phyloP scores from a whole-genome alignment of 371 early-diverging fungal genomes.

The Saksenaea oblongispora region DNA sequence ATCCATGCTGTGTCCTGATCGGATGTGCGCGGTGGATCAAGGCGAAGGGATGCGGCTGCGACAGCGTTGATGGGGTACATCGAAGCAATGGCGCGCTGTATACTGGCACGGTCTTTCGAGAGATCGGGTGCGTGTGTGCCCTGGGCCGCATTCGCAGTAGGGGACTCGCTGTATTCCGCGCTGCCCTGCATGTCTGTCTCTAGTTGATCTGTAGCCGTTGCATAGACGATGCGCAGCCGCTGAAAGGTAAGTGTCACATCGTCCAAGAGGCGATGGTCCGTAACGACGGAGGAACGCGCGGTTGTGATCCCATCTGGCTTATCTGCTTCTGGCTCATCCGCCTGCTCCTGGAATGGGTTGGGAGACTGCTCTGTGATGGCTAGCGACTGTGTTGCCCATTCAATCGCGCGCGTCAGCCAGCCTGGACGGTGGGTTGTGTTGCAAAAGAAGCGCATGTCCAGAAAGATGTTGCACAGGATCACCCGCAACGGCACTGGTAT shows the following conservation, averaged over 20 bases:
- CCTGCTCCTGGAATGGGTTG: conserved; percentile 2
- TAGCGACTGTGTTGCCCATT: conserved; percentile 51
- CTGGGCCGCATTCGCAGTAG: not conserved
- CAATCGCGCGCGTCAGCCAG: conserved; percentile 59
- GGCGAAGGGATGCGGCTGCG: conserved; percentile 20
- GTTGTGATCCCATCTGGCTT: not conserved
- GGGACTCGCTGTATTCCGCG: conserved; percentile 6
- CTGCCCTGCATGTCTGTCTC: conserved; percentile 18
- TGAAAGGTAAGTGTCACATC: conserved; percentile 45
- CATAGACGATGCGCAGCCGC: conserved; percentile 35
- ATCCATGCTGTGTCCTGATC: conserved; percentile 11
- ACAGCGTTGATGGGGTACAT: conserved; percentile 23
- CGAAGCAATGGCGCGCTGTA: conserved; percentile 5
- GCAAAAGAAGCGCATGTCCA: conserved; percentile 63
- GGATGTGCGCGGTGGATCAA: conserved; percentile 23
- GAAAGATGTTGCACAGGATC: conserved; percentile 56
- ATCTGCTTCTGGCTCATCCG: not conserved
- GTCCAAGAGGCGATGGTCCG: conserved; percentile 20
- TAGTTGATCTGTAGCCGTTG: conserved; percentile 26
- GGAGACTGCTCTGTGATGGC: conserved; percentile 25
- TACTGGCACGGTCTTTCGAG: not conserved
- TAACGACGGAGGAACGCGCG: conserved; percentile 1
- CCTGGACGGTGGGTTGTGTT: conserved; percentile 64
- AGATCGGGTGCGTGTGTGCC: conserved; percentile 1
- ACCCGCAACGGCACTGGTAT: conserved; percentile 61